Conservation (phyloP, 352 stramenopile species). For the Phytophthora ohioensis region DNA sequence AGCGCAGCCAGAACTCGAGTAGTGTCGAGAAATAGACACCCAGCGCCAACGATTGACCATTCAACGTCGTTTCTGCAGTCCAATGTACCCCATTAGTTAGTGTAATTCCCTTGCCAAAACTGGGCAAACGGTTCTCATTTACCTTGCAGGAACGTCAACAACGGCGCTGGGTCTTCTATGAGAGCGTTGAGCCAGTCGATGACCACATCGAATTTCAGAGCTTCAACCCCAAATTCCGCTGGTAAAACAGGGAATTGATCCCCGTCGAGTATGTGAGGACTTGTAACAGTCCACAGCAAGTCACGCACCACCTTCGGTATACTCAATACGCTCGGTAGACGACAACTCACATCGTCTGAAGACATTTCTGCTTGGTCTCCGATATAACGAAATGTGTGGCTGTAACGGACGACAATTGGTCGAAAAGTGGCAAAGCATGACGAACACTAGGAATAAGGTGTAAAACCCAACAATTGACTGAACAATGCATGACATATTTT, state of each 20-base stretch:
- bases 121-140: conserved; percentile 2
- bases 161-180: conserved; percentile 46
- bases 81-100: not conserved
- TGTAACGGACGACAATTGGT: conserved; percentile 26
- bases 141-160: conserved; percentile 68
- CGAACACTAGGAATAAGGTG: not conserved
- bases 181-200: conserved; percentile 59
- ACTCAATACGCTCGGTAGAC: conserved; percentile 15
- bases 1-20: conserved; percentile 75
- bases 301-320: conserved; percentile 72
- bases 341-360: conserved; percentile 4
- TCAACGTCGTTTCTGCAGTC: conserved; percentile 46
- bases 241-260: conserved; percentile 60
- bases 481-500: conserved; percentile 26
- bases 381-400: conserved; percentile 9
- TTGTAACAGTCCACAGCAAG: conserved; percentile 69
- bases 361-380: conserved; percentile 28
- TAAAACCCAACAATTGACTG: not conserved
- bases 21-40: conserved; percentile 79
- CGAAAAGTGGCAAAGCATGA: conserved; percentile 13
- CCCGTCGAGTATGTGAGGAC: conserved; percentile 62
- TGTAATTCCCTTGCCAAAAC: not conserved
- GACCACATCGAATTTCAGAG: conserved; percentile 39
- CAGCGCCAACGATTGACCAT: conserved; percentile 53
- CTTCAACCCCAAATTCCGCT: conserved; percentile 39